Evolutionary conservation across 352 stramenopile genomes (phyloP).

Genomic region (Salisapilia sapeloensis): DNA sequence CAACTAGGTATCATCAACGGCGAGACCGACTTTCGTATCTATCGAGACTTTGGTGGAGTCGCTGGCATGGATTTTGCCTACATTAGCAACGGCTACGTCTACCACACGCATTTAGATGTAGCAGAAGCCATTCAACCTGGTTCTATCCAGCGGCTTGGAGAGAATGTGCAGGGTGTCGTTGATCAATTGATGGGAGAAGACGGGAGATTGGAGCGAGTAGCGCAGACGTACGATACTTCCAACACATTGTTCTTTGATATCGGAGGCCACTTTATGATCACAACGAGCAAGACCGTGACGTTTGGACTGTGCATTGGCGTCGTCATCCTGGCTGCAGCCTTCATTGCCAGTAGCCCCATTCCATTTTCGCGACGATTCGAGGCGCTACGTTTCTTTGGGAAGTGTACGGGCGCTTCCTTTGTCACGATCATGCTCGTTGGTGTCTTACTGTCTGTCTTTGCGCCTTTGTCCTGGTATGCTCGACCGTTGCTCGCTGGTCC

Average conservation of each 20-base stretch:
- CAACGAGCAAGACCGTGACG: conserved; percentile 21
- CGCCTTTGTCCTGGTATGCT: conserved; percentile 53
- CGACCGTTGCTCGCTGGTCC: conserved; percentile 22
- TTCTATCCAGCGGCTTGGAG: conserved; percentile 43
- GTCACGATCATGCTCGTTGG: conserved; percentile 16
- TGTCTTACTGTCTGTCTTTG: conserved; percentile 37
- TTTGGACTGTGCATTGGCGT: conserved; percentile 20
- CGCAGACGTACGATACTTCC: conserved; percentile 28
- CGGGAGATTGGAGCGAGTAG: conserved; percentile 32
- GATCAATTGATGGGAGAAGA: conserved; percentile 17
- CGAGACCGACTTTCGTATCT: conserved; percentile 61
- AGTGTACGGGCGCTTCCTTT: conserved; percentile 16
- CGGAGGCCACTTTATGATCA: conserved; percentile 39
- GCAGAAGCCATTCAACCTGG: conserved; percentile 50
- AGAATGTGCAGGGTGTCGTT: conserved; percentile 54
- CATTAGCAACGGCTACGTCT: conserved; percentile 68
- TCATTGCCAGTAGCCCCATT: conserved; percentile 20
- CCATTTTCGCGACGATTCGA: conserved; percentile 14
- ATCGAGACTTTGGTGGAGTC: conserved; percentile 54
- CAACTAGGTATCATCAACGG: conserved; percentile 51
- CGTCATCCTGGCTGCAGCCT: conserved; percentile 18
- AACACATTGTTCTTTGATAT: conserved; percentile 67
- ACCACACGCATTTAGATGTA: conserved; percentile 56
- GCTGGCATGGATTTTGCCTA: conserved; percentile 73
- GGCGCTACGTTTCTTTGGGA: conserved; percentile 17